Evolutionary conservation across 1,284 basidiomycete species (phyloP).

Genomic region (Apiotrichum sp.): DNA sequence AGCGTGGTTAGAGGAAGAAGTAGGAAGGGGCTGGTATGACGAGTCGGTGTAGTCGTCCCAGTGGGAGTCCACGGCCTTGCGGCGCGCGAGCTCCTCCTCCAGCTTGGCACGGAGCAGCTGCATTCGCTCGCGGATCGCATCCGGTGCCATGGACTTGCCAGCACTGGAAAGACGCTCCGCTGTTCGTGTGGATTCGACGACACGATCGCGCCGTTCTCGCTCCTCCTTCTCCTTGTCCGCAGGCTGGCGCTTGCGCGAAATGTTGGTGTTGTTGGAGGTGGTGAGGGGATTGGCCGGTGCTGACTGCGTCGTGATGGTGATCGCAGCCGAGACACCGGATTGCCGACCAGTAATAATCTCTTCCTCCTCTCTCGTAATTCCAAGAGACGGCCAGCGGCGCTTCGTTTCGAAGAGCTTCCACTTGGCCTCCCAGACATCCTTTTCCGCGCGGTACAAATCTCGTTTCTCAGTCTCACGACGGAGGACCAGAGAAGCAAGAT

Average conservation of each 20-base stretch:
- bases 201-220: constrained; percentile 36
- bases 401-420: constrained; percentile 71
- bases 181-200: constrained; percentile 26
- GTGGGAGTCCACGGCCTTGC: constrained; percentile 60
- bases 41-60: constrained; percentile 85
- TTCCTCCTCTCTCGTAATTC: constrained; percentile 73
- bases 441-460: constrained; percentile 56
- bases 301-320: constrained; percentile 12
- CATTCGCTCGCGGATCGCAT: constrained; percentile 54
- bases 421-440: constrained; percentile 71
- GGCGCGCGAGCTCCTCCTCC: constrained; percentile 60
- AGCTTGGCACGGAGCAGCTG: constrained; percentile 59
- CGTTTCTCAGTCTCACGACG: constrained; percentile 70
- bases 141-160: constrained; percentile 35
- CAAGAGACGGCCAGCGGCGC: constrained; percentile 62
- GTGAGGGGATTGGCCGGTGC: constrained; percentile 10
- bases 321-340: constrained; percentile 59
- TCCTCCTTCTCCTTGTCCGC: constrained; percentile 39
- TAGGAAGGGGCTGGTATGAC: constrained; percentile 57
- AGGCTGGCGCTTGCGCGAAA: constrained; percentile 19
- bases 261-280: constrained; percentile 34
- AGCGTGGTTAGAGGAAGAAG: constrained; percentile 49
- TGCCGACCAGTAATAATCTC: constrained; percentile 49
- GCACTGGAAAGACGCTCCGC: constrained; percentile 20
- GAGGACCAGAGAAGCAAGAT: constrained; percentile 64